These are phyloP conservation scores for Canavalia gladiata DNA, from an alignment of 306 rosid species.

Conservation along the genomic window DNA sequence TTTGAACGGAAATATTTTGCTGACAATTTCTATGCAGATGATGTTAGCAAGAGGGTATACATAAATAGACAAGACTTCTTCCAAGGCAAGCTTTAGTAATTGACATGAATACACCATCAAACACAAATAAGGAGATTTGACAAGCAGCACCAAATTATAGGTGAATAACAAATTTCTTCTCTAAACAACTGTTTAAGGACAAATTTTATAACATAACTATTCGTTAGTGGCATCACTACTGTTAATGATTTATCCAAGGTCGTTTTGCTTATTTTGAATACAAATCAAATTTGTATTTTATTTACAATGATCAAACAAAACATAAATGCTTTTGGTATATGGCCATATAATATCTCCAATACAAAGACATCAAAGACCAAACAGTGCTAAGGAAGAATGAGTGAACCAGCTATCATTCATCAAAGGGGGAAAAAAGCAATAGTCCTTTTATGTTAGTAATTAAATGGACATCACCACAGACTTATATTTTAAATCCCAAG, in stretches of 20 bases:
- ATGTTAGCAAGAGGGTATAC: constrained; percentile 4
- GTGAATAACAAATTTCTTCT: not conserved
- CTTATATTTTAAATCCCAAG: not conserved
- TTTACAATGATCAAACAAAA: not conserved
- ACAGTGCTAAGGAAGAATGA: not conserved
- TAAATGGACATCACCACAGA: not conserved
- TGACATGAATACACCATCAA: constrained; percentile 5
- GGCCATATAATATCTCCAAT: not conserved
- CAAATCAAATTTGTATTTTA: not conserved
- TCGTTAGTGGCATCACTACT: not conserved
- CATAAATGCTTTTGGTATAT: not conserved
- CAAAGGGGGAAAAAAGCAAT: not conserved
- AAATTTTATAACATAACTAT: not conserved
- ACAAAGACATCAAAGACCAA: not conserved
- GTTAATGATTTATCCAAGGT: not conserved
- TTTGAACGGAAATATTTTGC: constrained; percentile 5
- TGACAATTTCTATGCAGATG: constrained; percentile 18
- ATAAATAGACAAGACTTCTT: constrained; percentile 16
- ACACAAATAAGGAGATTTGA: not conserved
- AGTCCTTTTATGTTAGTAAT: constrained; percentile 1
- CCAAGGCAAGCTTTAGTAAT: constrained; percentile 18
- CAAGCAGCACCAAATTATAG: not conserved
- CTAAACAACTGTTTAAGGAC: not conserved
- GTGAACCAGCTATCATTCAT: not conserved
- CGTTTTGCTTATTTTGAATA: not conserved